Conservation (phyloP, 345 rosid genomes). For the Linum trigynum region DNA sequence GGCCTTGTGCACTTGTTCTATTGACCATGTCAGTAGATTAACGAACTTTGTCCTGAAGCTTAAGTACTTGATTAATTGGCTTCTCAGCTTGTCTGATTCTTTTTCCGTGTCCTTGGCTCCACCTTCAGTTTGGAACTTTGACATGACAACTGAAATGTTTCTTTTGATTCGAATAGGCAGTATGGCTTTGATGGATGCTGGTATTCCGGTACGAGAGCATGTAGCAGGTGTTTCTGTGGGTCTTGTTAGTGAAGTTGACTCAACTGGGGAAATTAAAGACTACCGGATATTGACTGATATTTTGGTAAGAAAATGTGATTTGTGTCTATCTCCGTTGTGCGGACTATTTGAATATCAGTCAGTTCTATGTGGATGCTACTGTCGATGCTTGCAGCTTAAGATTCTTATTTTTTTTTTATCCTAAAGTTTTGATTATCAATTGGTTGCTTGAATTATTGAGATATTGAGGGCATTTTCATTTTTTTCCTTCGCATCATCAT, state of each 20-base stretch:
- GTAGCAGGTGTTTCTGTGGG: constrained; percentile 99
- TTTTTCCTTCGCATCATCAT: background rate
- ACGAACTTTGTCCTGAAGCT: too few relatives aligned
- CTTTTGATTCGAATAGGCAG: constrained; percentile 47
- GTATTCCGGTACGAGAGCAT: constrained; percentile 74
- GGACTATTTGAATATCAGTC: background rate
- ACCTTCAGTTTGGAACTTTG: background rate
- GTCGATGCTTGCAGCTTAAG: background rate
- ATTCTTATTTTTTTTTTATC: constrained; percentile 10
- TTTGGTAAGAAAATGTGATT: constrained; percentile 40
- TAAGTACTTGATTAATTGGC: background rate
- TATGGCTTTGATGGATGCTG: constrained; percentile 98
- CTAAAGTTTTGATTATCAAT: constrained; percentile 3
- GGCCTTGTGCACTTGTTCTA: background rate
- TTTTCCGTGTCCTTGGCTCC: background rate
- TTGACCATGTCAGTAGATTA: background rate
- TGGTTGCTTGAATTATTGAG: background rate
- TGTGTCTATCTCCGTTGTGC: background rate
- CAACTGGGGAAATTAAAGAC: constrained; percentile 62
- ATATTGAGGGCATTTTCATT: background rate
- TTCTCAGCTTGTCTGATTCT: background rate
- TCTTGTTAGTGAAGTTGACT: constrained; percentile 71
- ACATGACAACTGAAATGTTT: constrained; percentile 9
- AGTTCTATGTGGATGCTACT: background rate
- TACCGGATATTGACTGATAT: constrained; percentile 88